Evolutionary conservation across 352 stramenopile genomes (phyloP).

Genomic region (Phytophthora tentaculata): DNA sequence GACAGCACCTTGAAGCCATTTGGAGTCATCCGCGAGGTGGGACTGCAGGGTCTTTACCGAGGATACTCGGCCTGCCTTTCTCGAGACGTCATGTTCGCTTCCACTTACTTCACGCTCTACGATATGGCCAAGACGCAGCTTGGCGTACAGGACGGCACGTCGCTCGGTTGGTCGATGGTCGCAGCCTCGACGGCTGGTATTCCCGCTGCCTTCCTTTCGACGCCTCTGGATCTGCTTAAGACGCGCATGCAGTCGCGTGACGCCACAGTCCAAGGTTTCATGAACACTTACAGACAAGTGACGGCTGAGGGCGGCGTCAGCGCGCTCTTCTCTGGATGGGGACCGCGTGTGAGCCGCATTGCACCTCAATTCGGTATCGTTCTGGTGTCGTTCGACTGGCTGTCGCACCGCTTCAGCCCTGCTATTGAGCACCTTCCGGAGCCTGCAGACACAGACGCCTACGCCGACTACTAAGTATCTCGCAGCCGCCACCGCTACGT

Average conservation of each 20-base stretch:
- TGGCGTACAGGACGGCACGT: slow-evolving; percentile 67
- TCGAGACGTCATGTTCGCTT: slow-evolving; percentile 79
- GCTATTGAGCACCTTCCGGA: slow-evolving; percentile 18
- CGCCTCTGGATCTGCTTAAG: slow-evolving; percentile 79
- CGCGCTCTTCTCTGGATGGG: slow-evolving; percentile 75
- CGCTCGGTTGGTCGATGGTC: slow-evolving; percentile 75
- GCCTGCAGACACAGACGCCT: slow-evolving; percentile 33
- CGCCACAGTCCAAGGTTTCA: slow-evolving; percentile 48
- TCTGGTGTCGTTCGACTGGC: slow-evolving; percentile 82
- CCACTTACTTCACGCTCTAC: slow-evolving; percentile 85
- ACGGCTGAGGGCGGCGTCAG: slow-evolving; percentile 53
- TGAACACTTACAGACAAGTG: slow-evolving; percentile 62
- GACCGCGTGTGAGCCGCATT: slow-evolving; percentile 73
- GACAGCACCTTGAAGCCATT: slow-evolving; percentile 67
- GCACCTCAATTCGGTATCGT: slow-evolving; percentile 86
- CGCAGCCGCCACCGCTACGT: background rate
- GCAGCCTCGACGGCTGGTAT: slow-evolving; percentile 74
- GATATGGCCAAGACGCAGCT: slow-evolving; percentile 72
- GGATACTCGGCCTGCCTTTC: slow-evolving; percentile 76
- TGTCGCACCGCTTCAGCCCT: slow-evolving; percentile 66
- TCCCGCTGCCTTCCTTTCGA: slow-evolving; percentile 78
- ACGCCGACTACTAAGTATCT: slow-evolving; percentile 40
- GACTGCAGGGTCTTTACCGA: slow-evolving; percentile 68
- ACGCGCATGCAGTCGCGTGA: slow-evolving; percentile 81
- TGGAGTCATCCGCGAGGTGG: slow-evolving; percentile 67